Conservation (phyloP, 495 filamentous ascomycete genomes). For the Penicillium roqueforti region DNA sequence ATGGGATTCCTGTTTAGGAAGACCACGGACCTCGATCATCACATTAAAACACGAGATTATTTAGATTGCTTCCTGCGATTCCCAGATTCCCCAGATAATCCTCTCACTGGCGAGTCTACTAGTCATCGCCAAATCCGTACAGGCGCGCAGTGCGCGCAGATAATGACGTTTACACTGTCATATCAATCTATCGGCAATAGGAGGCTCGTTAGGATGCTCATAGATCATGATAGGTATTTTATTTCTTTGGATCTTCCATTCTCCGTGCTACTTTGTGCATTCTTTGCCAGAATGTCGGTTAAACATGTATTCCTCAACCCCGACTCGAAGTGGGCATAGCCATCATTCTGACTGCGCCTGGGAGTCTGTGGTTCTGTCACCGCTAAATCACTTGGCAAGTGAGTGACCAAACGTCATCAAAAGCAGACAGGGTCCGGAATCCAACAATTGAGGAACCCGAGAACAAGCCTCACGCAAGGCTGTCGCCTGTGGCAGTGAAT, state of each 20-base stretch:
- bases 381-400: neutral
- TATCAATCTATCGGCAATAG: neutral
- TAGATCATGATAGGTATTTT: neutral
- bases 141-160: neutral
- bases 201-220: neutral
- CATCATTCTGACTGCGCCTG: neutral
- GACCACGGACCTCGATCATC: neutral
- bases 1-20: neutral
- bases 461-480: slow-evolving; percentile 6
- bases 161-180: neutral
- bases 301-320: neutral
- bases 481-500: slow-evolving; percentile 5
- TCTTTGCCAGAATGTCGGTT: neutral
- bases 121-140: neutral
- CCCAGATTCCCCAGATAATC: neutral
- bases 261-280: neutral
- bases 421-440: neutral
- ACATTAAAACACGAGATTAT: neutral
- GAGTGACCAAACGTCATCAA: neutral
- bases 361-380: neutral
- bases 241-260: neutral
- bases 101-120: neutral
- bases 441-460: neutral
- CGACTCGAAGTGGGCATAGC: neutral
- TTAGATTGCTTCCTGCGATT: neutral